phyloP scores from a whole-genome alignment of 352 stramenopile genomes.

The Phytophthora quininea region DNA sequence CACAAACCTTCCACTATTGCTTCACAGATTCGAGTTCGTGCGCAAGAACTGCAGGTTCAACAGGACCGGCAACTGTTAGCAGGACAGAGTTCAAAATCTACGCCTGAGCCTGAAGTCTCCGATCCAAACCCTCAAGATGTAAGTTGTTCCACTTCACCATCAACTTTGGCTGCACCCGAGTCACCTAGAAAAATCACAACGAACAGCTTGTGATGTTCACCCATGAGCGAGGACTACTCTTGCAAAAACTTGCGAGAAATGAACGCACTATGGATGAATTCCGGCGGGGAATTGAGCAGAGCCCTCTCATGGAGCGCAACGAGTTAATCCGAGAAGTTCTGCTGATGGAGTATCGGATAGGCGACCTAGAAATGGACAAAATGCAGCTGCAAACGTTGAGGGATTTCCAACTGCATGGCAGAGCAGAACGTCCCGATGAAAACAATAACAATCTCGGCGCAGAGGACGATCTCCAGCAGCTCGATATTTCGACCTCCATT shows the following conservation, averaged over 20 bases:
- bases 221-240: conserved; percentile 22
- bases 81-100: not conserved
- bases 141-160: not conserved
- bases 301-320: conserved; percentile 43
- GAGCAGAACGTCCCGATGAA: conserved; percentile 1
- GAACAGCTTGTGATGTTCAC: conserved; percentile 19
- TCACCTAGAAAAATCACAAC: not conserved
- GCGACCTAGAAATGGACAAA: conserved; percentile 92
- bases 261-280: conserved; percentile 68
- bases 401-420: conserved; percentile 18
- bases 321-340: conserved; percentile 67
- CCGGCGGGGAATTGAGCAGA: conserved; percentile 52
- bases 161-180: not conserved
- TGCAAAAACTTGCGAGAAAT: conserved; percentile 38
- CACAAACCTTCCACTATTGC: not conserved
- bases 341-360: conserved; percentile 88
- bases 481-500: conserved; percentile 12
- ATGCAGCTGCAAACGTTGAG: conserved; percentile 80
- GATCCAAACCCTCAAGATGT: not conserved
- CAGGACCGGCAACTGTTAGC: conserved; percentile 1
- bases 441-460: conserved; percentile 26
- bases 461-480: conserved; percentile 12
- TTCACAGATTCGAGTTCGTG: conserved; percentile 16
- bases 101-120: not conserved
- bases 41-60: conserved; percentile 10